A percentile compares a stretch with the other conserved stretches of the same genome.
Evolutionary conservation across 2,329 filamentous ascomycete species (phyloP).

Genomic region (Didymella segeticola): DNA sequence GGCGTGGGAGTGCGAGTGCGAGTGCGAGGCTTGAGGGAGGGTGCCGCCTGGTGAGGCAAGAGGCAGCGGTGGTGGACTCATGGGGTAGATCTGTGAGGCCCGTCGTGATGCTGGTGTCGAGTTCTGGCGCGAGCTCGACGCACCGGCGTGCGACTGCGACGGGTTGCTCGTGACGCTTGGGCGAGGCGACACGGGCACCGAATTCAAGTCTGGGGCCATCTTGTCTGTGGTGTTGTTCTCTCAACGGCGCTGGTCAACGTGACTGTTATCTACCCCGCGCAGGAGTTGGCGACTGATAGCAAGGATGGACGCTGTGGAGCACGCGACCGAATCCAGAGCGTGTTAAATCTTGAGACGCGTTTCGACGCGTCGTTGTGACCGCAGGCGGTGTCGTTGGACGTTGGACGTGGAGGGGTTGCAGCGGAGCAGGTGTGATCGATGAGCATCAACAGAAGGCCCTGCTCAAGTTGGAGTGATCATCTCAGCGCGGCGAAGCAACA

Average conservation of each 20-base stretch:
- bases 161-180: conserved; percentile 28
- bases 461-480: conserved; percentile 15
- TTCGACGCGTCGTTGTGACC: conserved; percentile 9
- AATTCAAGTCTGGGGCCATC: conserved; percentile 60
- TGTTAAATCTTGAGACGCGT: conserved; percentile 5
- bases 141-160: conserved; percentile 30
- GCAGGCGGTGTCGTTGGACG: conserved; percentile 8
- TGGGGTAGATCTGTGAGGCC: conserved; percentile 54
- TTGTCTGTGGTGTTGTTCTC: conserved; percentile 8
- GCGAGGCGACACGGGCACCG: conserved; percentile 50
- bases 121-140: conserved; percentile 34
- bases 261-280: conserved; percentile 15
- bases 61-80: conserved; percentile 55
- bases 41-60: conserved; percentile 47
- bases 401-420: conserved; percentile 15
- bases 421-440: conserved; percentile 21
- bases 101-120: conserved; percentile 34
- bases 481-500: not conserved
- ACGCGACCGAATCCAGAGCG: not conserved
- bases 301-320: conserved; percentile 2
- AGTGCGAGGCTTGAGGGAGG: conserved; percentile 31
- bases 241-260: not conserved
- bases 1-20: conserved; percentile 37
- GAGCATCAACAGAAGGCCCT: conserved; percentile 22
- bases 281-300: not conserved